Evolutionary conservation across 257 asterid genomes (phyloP).

Genomic region (Osmanthus fragrans): DNA sequence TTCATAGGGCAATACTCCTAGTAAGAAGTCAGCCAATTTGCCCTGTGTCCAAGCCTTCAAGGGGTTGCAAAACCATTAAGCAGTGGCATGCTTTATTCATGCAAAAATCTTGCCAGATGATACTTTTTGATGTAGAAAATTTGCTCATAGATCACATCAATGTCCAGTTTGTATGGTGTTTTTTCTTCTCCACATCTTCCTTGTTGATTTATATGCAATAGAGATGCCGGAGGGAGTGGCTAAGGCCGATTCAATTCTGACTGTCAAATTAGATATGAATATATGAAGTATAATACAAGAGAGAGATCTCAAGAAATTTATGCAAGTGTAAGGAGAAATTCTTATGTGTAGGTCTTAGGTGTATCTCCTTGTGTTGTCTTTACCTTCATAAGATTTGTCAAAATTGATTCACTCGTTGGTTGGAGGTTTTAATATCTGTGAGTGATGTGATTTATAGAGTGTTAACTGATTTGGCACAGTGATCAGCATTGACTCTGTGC

Average conservation of each 20-base stretch:
- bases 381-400: neutral
- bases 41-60: neutral
- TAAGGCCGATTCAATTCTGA: neutral
- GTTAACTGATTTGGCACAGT: neutral
- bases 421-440: neutral
- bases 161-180: neutral
- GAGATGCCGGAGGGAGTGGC: neutral
- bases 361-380: neutral
- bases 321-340: neutral
- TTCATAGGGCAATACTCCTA: neutral
- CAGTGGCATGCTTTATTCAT: neutral
- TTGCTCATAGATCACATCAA: neutral
- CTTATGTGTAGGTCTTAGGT: neutral
- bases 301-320: neutral
- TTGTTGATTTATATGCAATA: neutral
- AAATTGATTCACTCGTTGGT: neutral
- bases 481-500: neutral
- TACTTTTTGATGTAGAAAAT: neutral
- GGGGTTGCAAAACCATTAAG: neutral
- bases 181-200: neutral
- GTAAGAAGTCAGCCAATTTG: neutral
- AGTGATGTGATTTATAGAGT: neutral
- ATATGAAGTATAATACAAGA: neutral
- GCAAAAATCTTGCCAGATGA: neutral
- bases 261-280: neutral